Evolutionary conservation across 2,329 filamentous ascomycete species (phyloP), one percentile per base, ranked within the genome.

Genomic region (Fusarium beomiforme): DNA sequence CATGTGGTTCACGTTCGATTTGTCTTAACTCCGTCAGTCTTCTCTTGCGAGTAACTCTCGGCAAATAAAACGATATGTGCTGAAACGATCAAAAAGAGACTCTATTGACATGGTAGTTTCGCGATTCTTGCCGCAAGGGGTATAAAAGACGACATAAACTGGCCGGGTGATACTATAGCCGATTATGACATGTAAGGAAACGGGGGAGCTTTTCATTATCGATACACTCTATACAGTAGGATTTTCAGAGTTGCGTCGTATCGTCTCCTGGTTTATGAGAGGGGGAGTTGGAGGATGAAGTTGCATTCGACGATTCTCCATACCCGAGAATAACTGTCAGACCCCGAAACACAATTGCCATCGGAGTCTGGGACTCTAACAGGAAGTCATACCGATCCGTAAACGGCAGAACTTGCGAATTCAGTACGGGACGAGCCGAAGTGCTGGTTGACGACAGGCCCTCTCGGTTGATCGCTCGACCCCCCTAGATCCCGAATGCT

Each of bases 371-470:
- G 31, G 17, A 58, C 63, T 43, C 21, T 23, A 67, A 67, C 17
- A 55, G 64, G 64, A 62, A 67, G 49, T 41, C 33, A 67, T 55
- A 53, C 58, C 59, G 62, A 50, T 66, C 74, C 61, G 21, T 51
- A 71, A 64, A 59, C 33, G 67, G 74, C 21, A 72, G 70, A 76
- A 59, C 71, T 76, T 76, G 74, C 74, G 74, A 76, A 69, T 57
- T 53, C 47, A 51, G 23, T 54, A 67, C 74, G 74, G 74, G 73
- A 76, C 74, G 74, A 76, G 71, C 74, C 74, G 74, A 76, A 50
- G 50, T 62, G 46, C 63, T 72, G 59, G 59, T 59, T 56, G 63
- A 54, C 64, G 65, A 61, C 64, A 64, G 64, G 62, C 69, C 63
- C 23, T 65, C 12, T 67, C 62, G 61, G 47, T 67, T 67, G 53